Base-by-base conservation (phyloP, 2,329 filamentous ascomycete species). In the Neospermospora avenae region DNA sequence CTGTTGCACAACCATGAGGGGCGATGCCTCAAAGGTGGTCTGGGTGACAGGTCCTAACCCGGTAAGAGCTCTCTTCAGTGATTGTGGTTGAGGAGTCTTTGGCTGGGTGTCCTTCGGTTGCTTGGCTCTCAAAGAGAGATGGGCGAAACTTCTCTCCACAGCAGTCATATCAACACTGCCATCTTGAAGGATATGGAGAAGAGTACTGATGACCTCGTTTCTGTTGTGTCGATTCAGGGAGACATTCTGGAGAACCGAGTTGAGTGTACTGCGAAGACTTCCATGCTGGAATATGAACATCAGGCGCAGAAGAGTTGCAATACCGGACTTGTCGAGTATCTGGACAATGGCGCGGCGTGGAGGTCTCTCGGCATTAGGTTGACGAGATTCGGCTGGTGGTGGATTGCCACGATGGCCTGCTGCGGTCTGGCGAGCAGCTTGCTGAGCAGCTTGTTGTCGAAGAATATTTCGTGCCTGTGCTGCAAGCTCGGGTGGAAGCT, bases 221-320 rank as follows among this genome's bases (percentile, higher is more conserved):
- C 95, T 86, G 71, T 95, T 99, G 71, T 97, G 92, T n/a, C 91
- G 88, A 73, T 99, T 99, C 75, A 96, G 90, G 71, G 92, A 98
- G 25, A 98, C 88, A 67, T 96, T 91, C 63, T 91, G 86, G 55
- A 99, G 86, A 56, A 99, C 90, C 58, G 88, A 87, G 72, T 95
- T 93, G 56, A 99, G 81, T 61, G 91, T 90, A 63, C 83, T 85
- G 66, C 92, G 90, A 52, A 95, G 88, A 63, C 90, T 95, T 22
- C 90, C 91, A 65, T 93, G 90, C 66, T 97, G 91, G 51, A 91
- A 89, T 69, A 98, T 92, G 74, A 99, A 99, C 93, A 99, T 97
- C 10, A 99, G 83, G n/a, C 96, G 90, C 45, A 99, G 81, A 35
- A 99, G 79, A n/a, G 95, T 98, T 25, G 96, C 95, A 66, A 99